Evolutionary conservation across 805 yeast genomes (phyloP).

Genomic region (Grigorovia jiainica): DNA sequence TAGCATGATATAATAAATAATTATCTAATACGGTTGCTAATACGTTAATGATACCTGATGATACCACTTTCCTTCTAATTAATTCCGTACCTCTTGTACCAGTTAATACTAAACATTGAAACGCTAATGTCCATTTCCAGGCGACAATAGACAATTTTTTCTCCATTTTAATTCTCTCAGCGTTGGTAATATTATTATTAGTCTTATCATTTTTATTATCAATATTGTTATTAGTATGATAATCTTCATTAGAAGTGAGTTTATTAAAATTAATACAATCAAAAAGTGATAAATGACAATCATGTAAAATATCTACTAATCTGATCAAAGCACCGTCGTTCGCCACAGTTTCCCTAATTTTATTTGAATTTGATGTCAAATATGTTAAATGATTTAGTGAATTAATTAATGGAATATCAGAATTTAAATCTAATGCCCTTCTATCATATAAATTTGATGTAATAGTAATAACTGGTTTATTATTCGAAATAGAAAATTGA

Average conservation of each 20-base stretch:
- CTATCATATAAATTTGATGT: conserved; percentile 85
- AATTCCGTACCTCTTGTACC: conserved; percentile 90
- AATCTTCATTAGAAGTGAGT: no score
- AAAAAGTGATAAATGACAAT: conserved; percentile 42
- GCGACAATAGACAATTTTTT: conserved; percentile 50
- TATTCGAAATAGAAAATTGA: conserved; percentile 65
- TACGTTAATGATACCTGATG: conserved; percentile 86
- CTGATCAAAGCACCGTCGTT: conserved; percentile 89
- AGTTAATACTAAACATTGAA: conserved; percentile 83
- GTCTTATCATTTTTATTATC: conserved; percentile 3
- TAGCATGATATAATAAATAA: conserved; percentile 40
- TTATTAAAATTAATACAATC: conserved; percentile 14
- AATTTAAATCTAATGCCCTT: conserved; percentile 83
- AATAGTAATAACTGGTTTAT: conserved; percentile 87
- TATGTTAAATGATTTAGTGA: conserved; percentile 85
- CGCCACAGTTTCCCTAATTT: conserved; percentile 83
- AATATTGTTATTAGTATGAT: no score
- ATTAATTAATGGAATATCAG: conserved; percentile 83
- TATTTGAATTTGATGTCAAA: conserved; percentile 73
- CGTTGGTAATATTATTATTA: conserved; percentile 13
- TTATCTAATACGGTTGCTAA: conserved; percentile 89
- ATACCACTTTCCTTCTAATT: conserved; percentile 76
- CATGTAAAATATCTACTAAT: conserved; percentile 73
- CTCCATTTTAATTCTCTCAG: conserved; percentile 24
- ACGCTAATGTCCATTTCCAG: conserved; percentile 95